These are phyloP conservation scores for Fonsecaea monophora DNA, from an alignment of 2,329 filamentous ascomycete genomes.

Conservation along the genomic window DNA sequence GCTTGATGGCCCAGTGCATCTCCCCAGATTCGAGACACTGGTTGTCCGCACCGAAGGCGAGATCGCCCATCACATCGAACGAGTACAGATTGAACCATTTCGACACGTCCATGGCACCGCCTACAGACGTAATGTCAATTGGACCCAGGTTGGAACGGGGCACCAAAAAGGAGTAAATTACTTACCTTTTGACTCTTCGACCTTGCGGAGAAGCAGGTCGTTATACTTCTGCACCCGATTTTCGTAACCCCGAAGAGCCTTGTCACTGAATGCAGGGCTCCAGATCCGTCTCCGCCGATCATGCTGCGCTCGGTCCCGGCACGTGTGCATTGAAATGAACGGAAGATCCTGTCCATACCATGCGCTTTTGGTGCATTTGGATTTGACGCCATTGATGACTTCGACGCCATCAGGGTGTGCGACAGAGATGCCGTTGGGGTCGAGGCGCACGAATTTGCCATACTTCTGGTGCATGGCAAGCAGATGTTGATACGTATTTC, in stretches of 20 bases:
- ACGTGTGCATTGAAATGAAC: conserved; percentile 48
- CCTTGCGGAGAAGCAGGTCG: conserved; percentile 44
- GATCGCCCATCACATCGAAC: conserved; percentile 48
- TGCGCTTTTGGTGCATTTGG: conserved; percentile 49
- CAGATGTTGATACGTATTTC: conserved; percentile 23
- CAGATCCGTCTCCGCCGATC: conserved; percentile 51
- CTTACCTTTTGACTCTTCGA: conserved; percentile 41
- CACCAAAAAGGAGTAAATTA: background rate
- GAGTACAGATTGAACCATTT: conserved; percentile 48
- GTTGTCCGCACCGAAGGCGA: conserved; percentile 46
- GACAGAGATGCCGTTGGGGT: conserved; percentile 35
- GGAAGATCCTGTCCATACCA: conserved; percentile 52
- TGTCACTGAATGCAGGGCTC: conserved; percentile 52
- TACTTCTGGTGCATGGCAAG: conserved; percentile 33
- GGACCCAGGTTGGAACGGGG: background rate
- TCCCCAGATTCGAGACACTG: conserved; percentile 42
- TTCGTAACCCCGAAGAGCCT: conserved; percentile 52
- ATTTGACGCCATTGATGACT: conserved; percentile 48
- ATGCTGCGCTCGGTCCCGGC: conserved; percentile 47
- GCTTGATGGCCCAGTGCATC: conserved; percentile 46
- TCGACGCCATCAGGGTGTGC: conserved; percentile 42
- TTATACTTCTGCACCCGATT: conserved; percentile 47
- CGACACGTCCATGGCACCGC: conserved; percentile 46
- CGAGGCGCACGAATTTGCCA: conserved; percentile 36
- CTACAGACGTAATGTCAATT: conserved; percentile 4